A percentile compares a stretch with the other conserved stretches of the same genome.
Conservation (phyloP, 1,139 yeast genomes). For the Saccharomycopsis hybrid region DNA sequence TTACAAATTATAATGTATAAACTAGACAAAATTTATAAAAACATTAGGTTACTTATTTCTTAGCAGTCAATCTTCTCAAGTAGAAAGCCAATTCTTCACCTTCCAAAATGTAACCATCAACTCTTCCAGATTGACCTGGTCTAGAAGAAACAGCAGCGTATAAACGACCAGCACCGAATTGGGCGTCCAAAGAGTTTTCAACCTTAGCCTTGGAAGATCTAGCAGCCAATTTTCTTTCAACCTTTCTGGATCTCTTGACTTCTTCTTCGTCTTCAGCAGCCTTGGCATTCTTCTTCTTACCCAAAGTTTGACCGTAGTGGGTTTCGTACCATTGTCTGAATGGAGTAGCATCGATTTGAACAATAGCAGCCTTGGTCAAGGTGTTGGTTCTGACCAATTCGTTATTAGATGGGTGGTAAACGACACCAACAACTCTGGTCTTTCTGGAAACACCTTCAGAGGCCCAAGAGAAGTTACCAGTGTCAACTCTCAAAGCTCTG, state of each 20-base stretch:
- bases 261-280: conserved; percentile 42
- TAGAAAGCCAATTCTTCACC: conserved; percentile 99
- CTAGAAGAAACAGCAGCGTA: conserved; percentile 98
- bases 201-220: conserved; percentile 82
- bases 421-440: conserved; percentile 98
- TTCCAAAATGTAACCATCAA: conserved; percentile 99
- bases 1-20: conserved; percentile 8
- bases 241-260: conserved; percentile 67
- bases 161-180: conserved; percentile 97
- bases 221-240: conserved; percentile 86
- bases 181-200: conserved; percentile 88
- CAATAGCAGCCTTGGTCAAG: conserved; percentile 97
- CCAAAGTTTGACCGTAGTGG: conserved; percentile 92
- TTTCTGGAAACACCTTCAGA: conserved; percentile 97
- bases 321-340: conserved; percentile 99
- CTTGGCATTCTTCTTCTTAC: conserved; percentile 57
- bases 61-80: conserved; percentile 98
- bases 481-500: conserved; percentile 99
- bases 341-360: conserved; percentile 99
- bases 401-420: conserved; percentile 99
- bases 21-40: conserved; percentile 6
- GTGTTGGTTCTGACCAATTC: conserved; percentile 99
- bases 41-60: conserved; percentile 61
- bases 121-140: conserved; percentile 99
- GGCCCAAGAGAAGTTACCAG: conserved; percentile 99